These are phyloP conservation scores for Pichia kluyveri DNA, from an alignment of 805 yeast species.

Conservation along the genomic window DNA sequence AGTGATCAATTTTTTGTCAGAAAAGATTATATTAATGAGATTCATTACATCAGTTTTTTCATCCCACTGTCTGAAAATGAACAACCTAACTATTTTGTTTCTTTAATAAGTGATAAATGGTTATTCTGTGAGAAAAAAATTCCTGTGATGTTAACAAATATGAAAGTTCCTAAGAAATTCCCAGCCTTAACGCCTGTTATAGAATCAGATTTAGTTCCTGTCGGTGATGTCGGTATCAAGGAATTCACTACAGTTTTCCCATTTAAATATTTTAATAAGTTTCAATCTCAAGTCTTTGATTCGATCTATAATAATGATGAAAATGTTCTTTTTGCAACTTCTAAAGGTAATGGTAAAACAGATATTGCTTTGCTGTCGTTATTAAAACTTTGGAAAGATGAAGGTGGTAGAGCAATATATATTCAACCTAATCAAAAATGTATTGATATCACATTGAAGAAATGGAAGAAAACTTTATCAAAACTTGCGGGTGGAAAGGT, in stretches of 20 bases:
- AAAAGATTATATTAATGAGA: slow-evolving; percentile 39
- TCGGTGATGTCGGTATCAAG: slow-evolving; percentile 35
- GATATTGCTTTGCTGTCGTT: slow-evolving; percentile 65
- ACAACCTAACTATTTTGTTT: slow-evolving; percentile 65
- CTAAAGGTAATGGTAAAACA: slow-evolving; percentile 74
- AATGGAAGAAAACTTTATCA: slow-evolving; percentile 47
- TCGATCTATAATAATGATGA: slow-evolving; percentile 43
- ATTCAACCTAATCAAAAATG: slow-evolving; percentile 54
- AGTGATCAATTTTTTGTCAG: slow-evolving; percentile 45
- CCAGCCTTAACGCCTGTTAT: slow-evolving; percentile 52
- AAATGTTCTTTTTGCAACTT: slow-evolving; percentile 56
- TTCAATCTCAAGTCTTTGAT: slow-evolving; percentile 67
- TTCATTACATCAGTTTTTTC: slow-evolving; percentile 54
- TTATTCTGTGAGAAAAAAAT: slow-evolving; percentile 57
- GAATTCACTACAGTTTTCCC: slow-evolving; percentile 39
- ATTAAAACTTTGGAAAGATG: slow-evolving; percentile 61
- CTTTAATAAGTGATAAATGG: slow-evolving; percentile 78
- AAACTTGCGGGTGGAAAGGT: slow-evolving; percentile 47
- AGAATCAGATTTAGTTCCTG: slow-evolving; percentile 43
- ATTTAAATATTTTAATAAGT: slow-evolving; percentile 52
- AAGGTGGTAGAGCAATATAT: slow-evolving; percentile 63
- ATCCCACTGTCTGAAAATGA: slow-evolving; percentile 49
- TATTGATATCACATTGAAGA: slow-evolving; percentile 35
- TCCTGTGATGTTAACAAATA: slow-evolving; percentile 46
- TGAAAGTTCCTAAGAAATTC: slow-evolving; percentile 54